These are phyloP conservation scores for Moringa oleifera DNA, from an alignment of 345 rosid species.

Conservation along the genomic window DNA sequence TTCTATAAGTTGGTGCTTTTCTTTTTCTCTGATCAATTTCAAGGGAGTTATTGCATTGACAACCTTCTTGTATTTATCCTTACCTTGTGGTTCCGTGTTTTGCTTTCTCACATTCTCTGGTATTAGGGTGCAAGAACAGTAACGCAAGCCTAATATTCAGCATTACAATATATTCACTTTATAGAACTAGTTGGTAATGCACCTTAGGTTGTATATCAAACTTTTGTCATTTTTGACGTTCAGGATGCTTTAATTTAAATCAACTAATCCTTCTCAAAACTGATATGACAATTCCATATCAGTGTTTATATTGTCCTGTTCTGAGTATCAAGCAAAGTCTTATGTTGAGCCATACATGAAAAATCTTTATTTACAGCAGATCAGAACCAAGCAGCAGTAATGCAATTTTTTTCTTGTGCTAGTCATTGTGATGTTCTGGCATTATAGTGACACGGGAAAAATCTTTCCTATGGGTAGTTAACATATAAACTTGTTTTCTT, in stretches of 20 bases:
- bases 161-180: too few species aligned
- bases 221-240: background rate
- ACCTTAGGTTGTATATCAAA: too few species aligned
- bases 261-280: background rate
- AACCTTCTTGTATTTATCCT: background rate
- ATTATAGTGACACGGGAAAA: background rate
- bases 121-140: background rate
- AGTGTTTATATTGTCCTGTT: background rate
- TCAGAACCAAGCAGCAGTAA: background rate
- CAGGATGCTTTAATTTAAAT: background rate
- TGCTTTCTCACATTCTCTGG: background rate
- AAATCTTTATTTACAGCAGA: background rate
- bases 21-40: too few species aligned
- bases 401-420: background rate
- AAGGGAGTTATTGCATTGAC: too few species aligned
- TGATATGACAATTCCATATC: background rate
- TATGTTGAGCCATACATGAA: background rate
- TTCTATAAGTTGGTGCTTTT: too few species aligned
- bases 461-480: background rate
- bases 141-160: background rate
- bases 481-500: background rate
- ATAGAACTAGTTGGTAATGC: too few species aligned
- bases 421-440: background rate
- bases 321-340: background rate
- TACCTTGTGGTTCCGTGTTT: background rate